phyloP scores from a whole-genome alignment of 192 early-diverging fungal genomes.

The Entomortierella beljakovae region DNA sequence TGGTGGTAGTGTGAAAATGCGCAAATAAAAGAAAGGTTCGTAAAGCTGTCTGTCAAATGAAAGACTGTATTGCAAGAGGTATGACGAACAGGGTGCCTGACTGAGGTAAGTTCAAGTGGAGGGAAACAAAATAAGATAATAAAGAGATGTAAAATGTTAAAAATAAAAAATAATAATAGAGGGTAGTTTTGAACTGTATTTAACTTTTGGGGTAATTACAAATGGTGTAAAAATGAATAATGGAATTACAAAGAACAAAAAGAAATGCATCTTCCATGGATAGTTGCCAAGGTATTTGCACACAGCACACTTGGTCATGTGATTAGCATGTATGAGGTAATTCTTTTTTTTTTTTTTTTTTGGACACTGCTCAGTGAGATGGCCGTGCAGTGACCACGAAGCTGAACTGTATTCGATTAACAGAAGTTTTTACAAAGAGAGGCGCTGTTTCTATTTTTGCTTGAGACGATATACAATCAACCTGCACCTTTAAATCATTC shows the following conservation, averaged over 20 bases:
- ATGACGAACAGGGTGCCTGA: no score
- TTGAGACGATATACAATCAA: background rate
- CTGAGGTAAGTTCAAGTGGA: no score
- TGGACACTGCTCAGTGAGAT: no score
- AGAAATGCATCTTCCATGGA: background rate
- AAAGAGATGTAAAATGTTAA: no score
- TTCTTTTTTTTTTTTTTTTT: background rate
- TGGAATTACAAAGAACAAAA: background rate
- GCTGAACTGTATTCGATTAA: conserved; percentile 30
- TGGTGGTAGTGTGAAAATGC: background rate
- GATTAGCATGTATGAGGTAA: no score
- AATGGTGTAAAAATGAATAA: background rate
- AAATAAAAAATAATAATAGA: no score
- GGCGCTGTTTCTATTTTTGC: background rate
- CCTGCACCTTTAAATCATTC: conserved; percentile 7
- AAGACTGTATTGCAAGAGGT: no score
- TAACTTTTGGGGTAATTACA: no score
- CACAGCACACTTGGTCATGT: background rate
- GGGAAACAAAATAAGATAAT: no score
- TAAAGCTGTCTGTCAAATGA: background rate
- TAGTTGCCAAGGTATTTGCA: background rate
- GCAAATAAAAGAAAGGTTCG: background rate
- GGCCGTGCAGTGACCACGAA: conserved; percentile 30
- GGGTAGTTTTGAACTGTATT: no score
- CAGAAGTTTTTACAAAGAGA: conserved; percentile 5